phyloP scores from a whole-genome alignment of 2,329 filamentous ascomycete species.

The Arthrinium phaeospermum region DNA sequence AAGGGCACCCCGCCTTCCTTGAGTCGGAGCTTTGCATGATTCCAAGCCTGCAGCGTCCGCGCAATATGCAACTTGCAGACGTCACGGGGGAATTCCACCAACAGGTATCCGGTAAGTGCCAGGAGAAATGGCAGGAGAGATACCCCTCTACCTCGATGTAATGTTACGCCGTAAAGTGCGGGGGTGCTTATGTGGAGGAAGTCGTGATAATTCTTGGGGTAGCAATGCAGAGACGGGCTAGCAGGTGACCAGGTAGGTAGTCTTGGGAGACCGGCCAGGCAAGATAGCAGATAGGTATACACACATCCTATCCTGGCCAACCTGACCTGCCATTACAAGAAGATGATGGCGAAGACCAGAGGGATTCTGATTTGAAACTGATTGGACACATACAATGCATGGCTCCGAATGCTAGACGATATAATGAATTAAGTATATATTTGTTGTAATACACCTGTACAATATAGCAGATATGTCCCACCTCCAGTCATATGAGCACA shows the following conservation, averaged over 20 bases:
- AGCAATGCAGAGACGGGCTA: not conserved
- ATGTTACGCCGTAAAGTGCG: conserved; percentile 5
- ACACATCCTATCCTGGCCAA: not conserved
- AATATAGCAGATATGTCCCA: not conserved
- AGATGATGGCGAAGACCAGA: not conserved
- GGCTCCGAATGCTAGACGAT: no score
- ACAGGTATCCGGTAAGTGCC: not conserved
- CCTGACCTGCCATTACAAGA: not conserved
- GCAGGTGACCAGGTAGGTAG: not conserved
- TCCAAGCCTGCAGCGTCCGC: not conserved
- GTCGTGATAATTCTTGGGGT: conserved; percentile 6
- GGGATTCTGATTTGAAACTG: not conserved
- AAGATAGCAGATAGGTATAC: not conserved
- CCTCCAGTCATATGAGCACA: not conserved
- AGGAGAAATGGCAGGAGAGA: no score
- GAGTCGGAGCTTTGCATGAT: conserved; percentile 6
- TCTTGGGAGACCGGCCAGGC: not conserved
- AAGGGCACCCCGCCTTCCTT: not conserved
- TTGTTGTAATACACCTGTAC: no score
- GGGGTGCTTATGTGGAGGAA: not conserved
- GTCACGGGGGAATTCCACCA: not conserved
- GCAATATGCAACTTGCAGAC: not conserved
- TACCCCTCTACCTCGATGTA: conserved; percentile 4
- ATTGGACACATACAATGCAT: not conserved
- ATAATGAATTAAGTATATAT: no score